phyloP scores from a whole-genome alignment of 2,329 filamentous ascomycete genomes.

The Phialophora macrospora region DNA sequence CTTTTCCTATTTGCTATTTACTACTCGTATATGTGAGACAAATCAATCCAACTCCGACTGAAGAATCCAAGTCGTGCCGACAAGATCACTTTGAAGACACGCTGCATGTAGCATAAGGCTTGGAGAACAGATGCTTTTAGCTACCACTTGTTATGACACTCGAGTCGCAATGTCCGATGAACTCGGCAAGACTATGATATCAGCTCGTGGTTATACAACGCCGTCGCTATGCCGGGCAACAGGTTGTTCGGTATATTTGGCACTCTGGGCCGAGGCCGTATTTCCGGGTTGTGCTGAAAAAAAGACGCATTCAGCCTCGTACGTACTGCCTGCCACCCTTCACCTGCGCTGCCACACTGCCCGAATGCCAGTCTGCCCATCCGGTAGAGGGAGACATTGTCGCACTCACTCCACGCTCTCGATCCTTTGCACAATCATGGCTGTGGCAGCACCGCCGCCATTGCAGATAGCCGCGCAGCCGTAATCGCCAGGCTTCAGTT shows the following conservation, averaged over 20 bases:
- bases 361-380: no score
- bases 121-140: neutral
- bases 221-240: slow-evolving; percentile 24
- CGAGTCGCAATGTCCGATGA: neutral
- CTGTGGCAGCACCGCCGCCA: slow-evolving; percentile 88
- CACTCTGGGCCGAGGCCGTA: neutral
- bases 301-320: neutral
- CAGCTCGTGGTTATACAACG: slow-evolving; percentile 16
- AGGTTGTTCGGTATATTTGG: neutral
- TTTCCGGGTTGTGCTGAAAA: neutral
- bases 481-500: slow-evolving; percentile 89
- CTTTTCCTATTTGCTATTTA: no score
- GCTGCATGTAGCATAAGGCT: no score
- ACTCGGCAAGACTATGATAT: neutral
- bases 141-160: neutral
- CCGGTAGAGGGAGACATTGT: neutral
- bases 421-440: slow-evolving; percentile 85
- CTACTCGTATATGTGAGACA: no score
- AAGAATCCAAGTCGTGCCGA: no score
- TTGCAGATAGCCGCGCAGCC: slow-evolving; percentile 97
- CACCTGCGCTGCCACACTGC: neutral
- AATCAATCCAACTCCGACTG: no score
- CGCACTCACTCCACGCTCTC: slow-evolving; percentile 55
- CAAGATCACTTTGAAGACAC: no score
- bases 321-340: neutral